A percentile compares a stretch with the other conserved stretches of the same genome.
Conservation (phyloP, 2,329 filamentous ascomycete genomes). For the Colletotrichum orbiculare region DNA sequence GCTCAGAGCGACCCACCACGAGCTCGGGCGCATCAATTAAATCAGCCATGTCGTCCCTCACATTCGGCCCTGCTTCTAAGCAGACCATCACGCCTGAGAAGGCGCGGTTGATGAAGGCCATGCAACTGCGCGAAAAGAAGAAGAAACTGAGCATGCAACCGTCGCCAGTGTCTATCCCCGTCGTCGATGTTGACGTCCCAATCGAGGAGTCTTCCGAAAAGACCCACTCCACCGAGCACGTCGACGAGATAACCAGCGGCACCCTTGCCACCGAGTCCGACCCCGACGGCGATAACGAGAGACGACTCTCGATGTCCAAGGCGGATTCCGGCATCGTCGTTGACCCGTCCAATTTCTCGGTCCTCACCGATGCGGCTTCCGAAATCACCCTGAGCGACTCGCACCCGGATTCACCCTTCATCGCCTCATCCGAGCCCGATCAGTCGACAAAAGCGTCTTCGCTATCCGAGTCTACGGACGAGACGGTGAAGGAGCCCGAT, state of each 20-base stretch:
- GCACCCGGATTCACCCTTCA: conserved; percentile 66
- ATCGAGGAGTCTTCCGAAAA: conserved; percentile 36
- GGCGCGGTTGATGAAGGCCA: conserved; percentile 90
- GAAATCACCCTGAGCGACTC: conserved; percentile 65
- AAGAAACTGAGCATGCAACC: conserved; percentile 55
- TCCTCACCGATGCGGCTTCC: conserved; percentile 58
- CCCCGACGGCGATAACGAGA: conserved; percentile 42
- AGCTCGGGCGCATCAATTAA: conserved; percentile 59
- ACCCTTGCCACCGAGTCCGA: conserved; percentile 41
- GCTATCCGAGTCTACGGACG: conserved; percentile 71
- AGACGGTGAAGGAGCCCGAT: conserved; percentile 60
- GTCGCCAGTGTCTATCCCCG: conserved; percentile 38
- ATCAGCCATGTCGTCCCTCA: conserved; percentile 46
- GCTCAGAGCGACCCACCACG: conserved; percentile 52
- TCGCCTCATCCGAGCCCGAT: conserved; percentile 64
- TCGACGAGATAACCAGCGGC: conserved; percentile 39
- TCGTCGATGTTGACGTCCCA: conserved; percentile 42
- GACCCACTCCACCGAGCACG: conserved; percentile 37
- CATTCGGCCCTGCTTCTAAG: conserved; percentile 55
- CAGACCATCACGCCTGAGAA: conserved; percentile 85
- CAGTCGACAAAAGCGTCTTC: conserved; percentile 73
- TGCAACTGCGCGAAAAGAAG: conserved; percentile 89
- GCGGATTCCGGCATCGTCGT: conserved; percentile 68
- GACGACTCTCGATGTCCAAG: conserved; percentile 54
- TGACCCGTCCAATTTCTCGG: conserved; percentile 54